Base-by-base conservation (phyloP, 2,329 filamentous ascomycete species). In the Penicillium paneum region DNA sequence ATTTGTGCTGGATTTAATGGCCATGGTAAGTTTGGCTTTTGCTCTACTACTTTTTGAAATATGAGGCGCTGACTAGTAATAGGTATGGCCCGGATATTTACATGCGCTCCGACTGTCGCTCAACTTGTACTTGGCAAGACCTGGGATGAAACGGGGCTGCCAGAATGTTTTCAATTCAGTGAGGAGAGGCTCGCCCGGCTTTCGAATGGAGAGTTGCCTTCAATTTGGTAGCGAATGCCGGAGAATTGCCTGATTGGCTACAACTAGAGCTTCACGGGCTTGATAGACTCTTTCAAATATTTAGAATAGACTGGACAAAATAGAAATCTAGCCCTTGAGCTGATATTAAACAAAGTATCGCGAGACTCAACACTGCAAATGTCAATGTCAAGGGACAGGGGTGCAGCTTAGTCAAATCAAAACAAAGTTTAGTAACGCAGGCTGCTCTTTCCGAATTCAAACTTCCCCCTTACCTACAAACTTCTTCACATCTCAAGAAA, bases 1-100 rank as follows among this genome's bases (percentile, higher is more conserved):
- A 70, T 80, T 8, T 79, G 77, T 59, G 78, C 77, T n/a, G 78
- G 78, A 0, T 79, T 79, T 55, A 79, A 79, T 58, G 78, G 77
- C 0, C 77, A 79, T 61, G 77, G 77, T 64, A 36, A 29, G 59
- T 41, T 8, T 38, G 2, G 15, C 3, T 36, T 15, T 26, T 17
- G 7, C n/a, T 21, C 17, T 3, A 48, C 13, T 19, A 7, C 3
- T 39, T 41, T 3, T 5, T 11, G 8, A 19, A 15, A 6, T 1
- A 10, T 2, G 4, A n/a, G 6, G 40, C n/a, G 15, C 47, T 57
- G 36, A 56, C 21, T 8, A 5, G 10, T 6, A 6, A 10, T 42
- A 65, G 63, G 63, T 6, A 66, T 79, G 34, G 65, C 64, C 29
- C 81, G 79, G 74, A 79, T 79, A 44, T 79, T 78, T 57, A 78